Evolutionary conservation across 345 rosid species (phyloP).

Genomic region (Populus alba): DNA sequence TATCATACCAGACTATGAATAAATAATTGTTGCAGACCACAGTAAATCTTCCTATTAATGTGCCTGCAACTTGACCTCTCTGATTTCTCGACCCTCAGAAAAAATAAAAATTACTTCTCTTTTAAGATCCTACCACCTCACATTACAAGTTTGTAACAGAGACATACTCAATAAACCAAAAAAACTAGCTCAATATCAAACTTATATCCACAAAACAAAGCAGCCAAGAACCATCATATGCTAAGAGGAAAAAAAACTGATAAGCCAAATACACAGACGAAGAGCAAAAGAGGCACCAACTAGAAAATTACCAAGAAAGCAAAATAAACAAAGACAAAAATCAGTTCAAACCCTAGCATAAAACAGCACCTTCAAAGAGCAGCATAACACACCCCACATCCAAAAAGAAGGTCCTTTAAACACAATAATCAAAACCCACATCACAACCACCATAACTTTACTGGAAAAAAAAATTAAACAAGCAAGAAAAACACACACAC

Average conservation of each 20-base stretch:
- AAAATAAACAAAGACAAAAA: not conserved
- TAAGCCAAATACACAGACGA: not conserved
- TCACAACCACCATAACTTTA: not conserved
- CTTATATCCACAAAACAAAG: too few species aligned
- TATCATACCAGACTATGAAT: too few species aligned
- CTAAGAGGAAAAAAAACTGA: not conserved
- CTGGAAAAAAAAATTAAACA: not conserved
- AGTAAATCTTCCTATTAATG: too few species aligned
- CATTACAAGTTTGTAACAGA: too few species aligned
- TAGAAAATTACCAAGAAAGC: not conserved
- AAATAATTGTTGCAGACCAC: too few species aligned
- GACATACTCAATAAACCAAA: too few species aligned
- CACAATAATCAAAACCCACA: not conserved
- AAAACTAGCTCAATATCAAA: too few species aligned
- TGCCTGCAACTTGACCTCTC: too few species aligned
- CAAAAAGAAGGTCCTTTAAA: not conserved
- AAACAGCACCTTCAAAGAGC: not conserved
- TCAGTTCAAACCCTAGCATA: not conserved
- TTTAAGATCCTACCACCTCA: too few species aligned
- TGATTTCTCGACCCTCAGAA: too few species aligned
- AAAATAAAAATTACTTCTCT: too few species aligned
- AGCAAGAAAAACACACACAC: not conserved
- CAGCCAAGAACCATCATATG: too few species aligned
- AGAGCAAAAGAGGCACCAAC: not conserved
- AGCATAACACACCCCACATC: not conserved